Evolutionary conservation across 2,329 filamentous ascomycete genomes (phyloP).

Genomic region (Neonectria neomacrospora): DNA sequence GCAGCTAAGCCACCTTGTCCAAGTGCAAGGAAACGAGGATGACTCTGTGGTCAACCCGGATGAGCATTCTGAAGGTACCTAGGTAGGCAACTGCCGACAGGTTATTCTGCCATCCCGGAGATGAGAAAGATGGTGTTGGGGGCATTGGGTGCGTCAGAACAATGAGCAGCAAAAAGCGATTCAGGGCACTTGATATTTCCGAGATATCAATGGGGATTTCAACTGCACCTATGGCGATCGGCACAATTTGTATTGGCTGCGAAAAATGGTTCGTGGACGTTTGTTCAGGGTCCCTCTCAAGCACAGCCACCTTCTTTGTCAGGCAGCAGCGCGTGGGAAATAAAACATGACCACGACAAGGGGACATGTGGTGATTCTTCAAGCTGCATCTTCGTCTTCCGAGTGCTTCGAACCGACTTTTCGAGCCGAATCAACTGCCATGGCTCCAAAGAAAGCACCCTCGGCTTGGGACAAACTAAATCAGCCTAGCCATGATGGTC

Average conservation of each 20-base stretch:
- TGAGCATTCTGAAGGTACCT: slow-evolving; percentile 12
- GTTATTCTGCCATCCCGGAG: not conserved
- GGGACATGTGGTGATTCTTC: not conserved
- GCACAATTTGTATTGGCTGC: not conserved
- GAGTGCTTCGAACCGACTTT: not conserved
- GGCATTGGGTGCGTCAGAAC: not conserved
- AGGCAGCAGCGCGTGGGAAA: not conserved
- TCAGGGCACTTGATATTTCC: too few species aligned
- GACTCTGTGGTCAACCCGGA: slow-evolving; percentile 4
- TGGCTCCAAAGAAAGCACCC: not conserved
- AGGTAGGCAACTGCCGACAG: slow-evolving; percentile 1
- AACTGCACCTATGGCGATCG: too few species aligned
- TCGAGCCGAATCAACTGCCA: not conserved
- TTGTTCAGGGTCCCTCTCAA: not conserved
- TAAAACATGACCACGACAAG: not conserved
- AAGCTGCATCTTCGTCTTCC: not conserved
- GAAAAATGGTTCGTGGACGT: not conserved
- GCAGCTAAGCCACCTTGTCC: not conserved
- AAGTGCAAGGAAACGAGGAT: not conserved
- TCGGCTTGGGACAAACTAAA: not conserved
- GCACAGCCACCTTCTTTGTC: not conserved
- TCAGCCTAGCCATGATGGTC: not conserved
- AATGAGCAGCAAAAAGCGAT: too few species aligned
- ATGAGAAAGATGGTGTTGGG: not conserved
- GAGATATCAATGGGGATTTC: too few species aligned